Conservation (phyloP, 345 rosid species). For the Lenwebbia sp. region DNA sequence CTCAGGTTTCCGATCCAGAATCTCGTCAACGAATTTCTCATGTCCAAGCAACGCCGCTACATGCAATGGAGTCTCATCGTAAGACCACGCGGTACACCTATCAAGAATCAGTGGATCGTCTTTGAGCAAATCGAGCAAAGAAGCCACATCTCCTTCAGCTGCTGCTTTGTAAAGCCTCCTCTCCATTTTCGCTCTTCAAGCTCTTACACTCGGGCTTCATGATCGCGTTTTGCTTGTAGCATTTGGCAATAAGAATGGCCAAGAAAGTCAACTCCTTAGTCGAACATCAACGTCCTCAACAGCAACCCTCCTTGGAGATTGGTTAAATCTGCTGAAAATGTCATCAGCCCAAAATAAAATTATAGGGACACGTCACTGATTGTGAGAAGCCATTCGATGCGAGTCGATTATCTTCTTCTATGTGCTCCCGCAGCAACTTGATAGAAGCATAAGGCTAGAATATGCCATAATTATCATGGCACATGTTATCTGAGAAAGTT, state of each 20-base stretch:
- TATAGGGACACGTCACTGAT: too few species aligned
- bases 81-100: background rate
- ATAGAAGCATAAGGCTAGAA: too few species aligned
- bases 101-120: background rate
- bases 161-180: too few species aligned
- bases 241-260: background rate
- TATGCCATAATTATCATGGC: too few species aligned
- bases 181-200: too few species aligned
- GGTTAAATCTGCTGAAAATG: accelerated
- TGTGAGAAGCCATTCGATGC: too few species aligned
- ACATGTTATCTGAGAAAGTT: too few species aligned
- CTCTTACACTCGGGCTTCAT: background rate
- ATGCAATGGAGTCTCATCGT: background rate
- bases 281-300: accelerated
- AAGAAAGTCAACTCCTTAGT: background rate
- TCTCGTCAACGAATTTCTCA: background rate
- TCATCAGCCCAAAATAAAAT: background rate
- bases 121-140: background rate
- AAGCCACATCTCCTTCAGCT: too few species aligned
- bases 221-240: too few species aligned
- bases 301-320: background rate
- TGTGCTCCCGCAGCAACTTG: too few species aligned
- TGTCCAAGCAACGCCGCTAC: background rate
- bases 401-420: too few species aligned
- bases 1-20: background rate